Base-by-base conservation (phyloP, 805 yeast species). In the Ogataea ramenticola region DNA sequence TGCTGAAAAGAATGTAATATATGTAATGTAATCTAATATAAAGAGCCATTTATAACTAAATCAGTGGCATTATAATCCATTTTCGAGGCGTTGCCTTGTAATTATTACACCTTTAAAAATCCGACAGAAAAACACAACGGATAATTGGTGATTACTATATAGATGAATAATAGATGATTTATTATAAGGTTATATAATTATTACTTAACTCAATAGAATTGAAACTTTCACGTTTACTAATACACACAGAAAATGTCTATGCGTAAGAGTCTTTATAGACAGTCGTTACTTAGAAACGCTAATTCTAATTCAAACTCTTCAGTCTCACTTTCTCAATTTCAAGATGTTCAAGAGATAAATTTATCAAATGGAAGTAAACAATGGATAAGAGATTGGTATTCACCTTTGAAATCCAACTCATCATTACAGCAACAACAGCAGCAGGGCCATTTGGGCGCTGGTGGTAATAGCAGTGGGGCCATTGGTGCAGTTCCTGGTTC, bases 221-320 rank as follows among this genome's bases (percentile, higher is more conserved):
- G 10, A 26, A 8, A 26, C n/a, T n/a, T n/a, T n/a, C n/a, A n/a
- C n/a, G 27, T 11, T 8, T 29, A 29, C 15, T 11, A 29, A 29
- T 14, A 29, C 32, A 14, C n/a, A 29, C 32, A 29, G n/a, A 65
- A 4, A 19, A 63, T 64, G 68, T 60, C 66, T 0, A 50, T 60
- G 17, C 56, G 65, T 46, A 60, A 58, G 38, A 59, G 61, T n/a
- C 54, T 66, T 11, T 65, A 66, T 45, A 62, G 60, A 36, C 68
- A 64, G 39, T 55, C 60, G 19, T 46, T 60, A 22, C 47, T 54
- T 16, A 50, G 61, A 39, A 57, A 53, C 36, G 57, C 59, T 3
- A 55, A 49, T 37, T 51, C 60, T 1, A 49, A 53, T 10, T 49
- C 50, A 35, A 53, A 38, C 46, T 51, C 39, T 36, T 42, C 26